Conservation (phyloP, 345 rosid species). For the Salix exigua region DNA sequence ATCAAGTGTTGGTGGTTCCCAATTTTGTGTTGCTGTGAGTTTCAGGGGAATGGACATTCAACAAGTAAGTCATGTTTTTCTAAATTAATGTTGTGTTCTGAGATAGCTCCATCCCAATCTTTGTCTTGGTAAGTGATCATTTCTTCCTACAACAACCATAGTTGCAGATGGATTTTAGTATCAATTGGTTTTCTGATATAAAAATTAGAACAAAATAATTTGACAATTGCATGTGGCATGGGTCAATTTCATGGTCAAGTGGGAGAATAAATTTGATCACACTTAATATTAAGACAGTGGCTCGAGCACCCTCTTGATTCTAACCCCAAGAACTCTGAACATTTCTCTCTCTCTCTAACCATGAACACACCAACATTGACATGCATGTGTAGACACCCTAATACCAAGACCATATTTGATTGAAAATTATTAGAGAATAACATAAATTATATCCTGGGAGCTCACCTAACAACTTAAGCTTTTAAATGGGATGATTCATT, state of each 20-base stretch:
- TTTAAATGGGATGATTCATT: too few relatives aligned
- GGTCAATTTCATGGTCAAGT: not conserved
- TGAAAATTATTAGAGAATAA: too few relatives aligned
- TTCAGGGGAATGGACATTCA: conserved; percentile 68
- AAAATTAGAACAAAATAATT: not conserved
- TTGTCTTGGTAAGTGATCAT: not conserved
- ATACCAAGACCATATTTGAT: too few relatives aligned
- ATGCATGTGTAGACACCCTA: not conserved
- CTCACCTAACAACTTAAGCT: too few relatives aligned
- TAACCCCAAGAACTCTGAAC: not conserved
- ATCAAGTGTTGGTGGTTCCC: conserved; percentile 78
- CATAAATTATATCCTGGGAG: too few relatives aligned
- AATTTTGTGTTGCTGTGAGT: conserved; percentile 73
- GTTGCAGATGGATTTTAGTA: not conserved
- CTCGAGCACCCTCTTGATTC: not conserved
- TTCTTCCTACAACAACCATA: not conserved
- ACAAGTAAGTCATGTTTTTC: conserved; percentile 48
- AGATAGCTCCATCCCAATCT: not conserved
- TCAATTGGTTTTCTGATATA: not conserved
- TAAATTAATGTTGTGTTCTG: conserved; percentile 3
- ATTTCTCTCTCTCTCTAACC: too few relatives aligned
- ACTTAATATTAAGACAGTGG: not conserved
- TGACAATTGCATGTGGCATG: not conserved
- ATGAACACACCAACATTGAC: not conserved
- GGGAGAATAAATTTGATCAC: not conserved